These are phyloP conservation scores for Arctium lappa DNA, from an alignment of 129 eudicot genomes.

Conservation along the genomic window DNA sequence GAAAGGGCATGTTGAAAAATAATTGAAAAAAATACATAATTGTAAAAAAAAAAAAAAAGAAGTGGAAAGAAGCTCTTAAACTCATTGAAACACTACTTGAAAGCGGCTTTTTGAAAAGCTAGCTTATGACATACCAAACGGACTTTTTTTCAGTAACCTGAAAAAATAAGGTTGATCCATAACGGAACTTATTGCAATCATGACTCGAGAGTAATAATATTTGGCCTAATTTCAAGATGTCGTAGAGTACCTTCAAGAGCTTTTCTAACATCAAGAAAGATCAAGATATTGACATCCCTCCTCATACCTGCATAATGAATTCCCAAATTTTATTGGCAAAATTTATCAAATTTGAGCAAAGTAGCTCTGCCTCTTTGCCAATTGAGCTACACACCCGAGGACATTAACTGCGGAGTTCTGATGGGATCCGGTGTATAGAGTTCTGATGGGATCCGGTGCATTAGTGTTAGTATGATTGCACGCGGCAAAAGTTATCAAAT, in stretches of 20 bases:
- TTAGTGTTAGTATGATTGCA: too few relatives aligned
- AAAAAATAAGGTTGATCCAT: neutral
- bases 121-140: neutral
- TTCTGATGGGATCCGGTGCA: too few relatives aligned
- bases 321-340: neutral
- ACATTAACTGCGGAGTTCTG: too few relatives aligned
- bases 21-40: too few relatives aligned
- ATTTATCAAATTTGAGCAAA: neutral
- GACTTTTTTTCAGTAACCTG: neutral
- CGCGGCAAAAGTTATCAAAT: neutral
- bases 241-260: constrained; percentile 76
- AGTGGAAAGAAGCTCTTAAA: neutral
- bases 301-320: constrained; percentile 68
- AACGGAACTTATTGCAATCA: neutral
- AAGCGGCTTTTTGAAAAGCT: neutral
- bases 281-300: constrained; percentile 61
- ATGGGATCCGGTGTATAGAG: too few relatives aligned
- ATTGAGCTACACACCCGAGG: too few relatives aligned
- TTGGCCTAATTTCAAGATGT: neutral
- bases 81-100: neutral
- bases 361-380: too few relatives aligned
- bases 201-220: neutral
- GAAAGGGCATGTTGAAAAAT: neutral
- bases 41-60: neutral
- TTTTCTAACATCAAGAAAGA: constrained; percentile 83